Evolutionary conservation across 2,329 filamentous ascomycete species (phyloP), one percentile per base, ranked within the genome.

Genomic region (Xylaria hypoxylon): DNA sequence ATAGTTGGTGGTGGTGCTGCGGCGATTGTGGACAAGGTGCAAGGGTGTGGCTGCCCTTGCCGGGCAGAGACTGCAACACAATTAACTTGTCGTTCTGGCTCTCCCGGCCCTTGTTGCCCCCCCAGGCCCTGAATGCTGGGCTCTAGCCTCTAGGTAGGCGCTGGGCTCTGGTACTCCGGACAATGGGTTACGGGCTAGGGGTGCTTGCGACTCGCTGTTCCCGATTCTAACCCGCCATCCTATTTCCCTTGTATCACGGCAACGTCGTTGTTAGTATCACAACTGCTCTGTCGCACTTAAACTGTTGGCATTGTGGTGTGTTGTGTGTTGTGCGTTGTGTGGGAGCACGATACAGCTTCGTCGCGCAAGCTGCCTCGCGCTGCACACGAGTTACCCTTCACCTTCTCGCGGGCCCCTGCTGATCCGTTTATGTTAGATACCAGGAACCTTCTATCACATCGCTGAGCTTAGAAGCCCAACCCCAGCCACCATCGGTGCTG

Each of bases 381-480:
- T 70, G 70, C 67, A 70, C 70, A 76, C 72, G 52, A 68, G 57
- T 55, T 45, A 71, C 69, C 68, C 66, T 68, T 67, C 70, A 68
- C 71, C 71, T 69, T 74, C 72, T 70, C 71, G 70, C 73, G 69
- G 74, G 67, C 62, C 71, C 71, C 67, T 75, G 73, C 78, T 80
- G 70, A 80, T 77, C 70, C 62, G 62, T 75, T 59, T 33, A 74
- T 66, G 69, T 77, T 59, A 88, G 86, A 82, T 87, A 86, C 75
- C 84, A 86, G 75, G 85, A 87, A 74, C 56, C 62, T 35, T 79
- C 84, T 76, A 81, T 81, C 68, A 81, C 85, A 70, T 80, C 85
- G 73, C 80, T 87, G 72, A 82, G 83, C 71, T 81, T 87, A 78
- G 85, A 87, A 77, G 83, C 76, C 68, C 77, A 84, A 69, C 74